Evolutionary conservation across 768 basidiomycete species (phyloP).

Genomic region (Russula sp.): DNA sequence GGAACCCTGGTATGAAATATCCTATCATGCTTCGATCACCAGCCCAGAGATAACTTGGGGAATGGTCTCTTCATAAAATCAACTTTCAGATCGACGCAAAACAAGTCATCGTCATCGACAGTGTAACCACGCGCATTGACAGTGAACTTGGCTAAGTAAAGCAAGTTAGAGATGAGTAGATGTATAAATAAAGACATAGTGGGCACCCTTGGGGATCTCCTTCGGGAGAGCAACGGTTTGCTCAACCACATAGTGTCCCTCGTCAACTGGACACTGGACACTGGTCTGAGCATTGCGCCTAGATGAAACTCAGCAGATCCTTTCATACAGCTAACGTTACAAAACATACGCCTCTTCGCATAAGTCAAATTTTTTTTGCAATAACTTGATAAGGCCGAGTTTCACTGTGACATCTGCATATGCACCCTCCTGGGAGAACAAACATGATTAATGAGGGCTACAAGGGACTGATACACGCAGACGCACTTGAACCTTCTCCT

Average conservation of each 20-base stretch:
- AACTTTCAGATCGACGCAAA: slow-evolving; percentile 75
- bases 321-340: background rate
- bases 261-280: slow-evolving; percentile 77
- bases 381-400: slow-evolving; percentile 86
- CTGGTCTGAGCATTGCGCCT: slow-evolving; percentile 70
- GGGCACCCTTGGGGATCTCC: slow-evolving; percentile 76
- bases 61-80: slow-evolving; percentile 55
- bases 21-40: slow-evolving; percentile 19
- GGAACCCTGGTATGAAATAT: background rate
- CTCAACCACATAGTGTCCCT: slow-evolving; percentile 60
- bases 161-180: slow-evolving; percentile 3
- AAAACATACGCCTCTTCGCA: slow-evolving; percentile 87
- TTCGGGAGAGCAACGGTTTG: slow-evolving; percentile 85
- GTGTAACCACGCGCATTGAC: slow-evolving; percentile 68
- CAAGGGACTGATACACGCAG: background rate
- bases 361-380: slow-evolving; percentile 76
- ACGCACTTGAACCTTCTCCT: slow-evolving; percentile 56
- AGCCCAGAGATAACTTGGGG: slow-evolving; percentile 24
- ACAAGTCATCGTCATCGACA: slow-evolving; percentile 59
- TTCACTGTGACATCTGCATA: slow-evolving; percentile 88
- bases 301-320: background rate
- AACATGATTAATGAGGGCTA: background rate
- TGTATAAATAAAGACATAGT: too few species aligned
- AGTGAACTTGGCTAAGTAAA: slow-evolving; percentile 67
- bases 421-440: slow-evolving; percentile 68